A percentile compares a stretch with the other conserved stretches of the same genome.
Evolutionary conservation across 2,329 filamentous ascomycete species (phyloP).

Genomic region (Colletotrichum destructivum): DNA sequence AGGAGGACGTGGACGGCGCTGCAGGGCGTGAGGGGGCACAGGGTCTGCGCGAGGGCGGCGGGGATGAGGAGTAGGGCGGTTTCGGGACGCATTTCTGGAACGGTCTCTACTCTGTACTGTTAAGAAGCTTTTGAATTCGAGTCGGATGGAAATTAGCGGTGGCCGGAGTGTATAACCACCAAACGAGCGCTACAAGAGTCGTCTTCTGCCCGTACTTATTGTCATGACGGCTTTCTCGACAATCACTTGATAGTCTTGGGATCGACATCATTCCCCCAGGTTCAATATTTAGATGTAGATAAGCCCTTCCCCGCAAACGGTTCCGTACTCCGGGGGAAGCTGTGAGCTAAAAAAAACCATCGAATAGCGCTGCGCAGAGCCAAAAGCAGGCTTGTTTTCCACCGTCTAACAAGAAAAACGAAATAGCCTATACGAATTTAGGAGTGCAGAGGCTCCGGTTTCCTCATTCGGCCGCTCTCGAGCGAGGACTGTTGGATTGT

Average conservation of each 20-base stretch:
- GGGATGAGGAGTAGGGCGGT: slow-evolving; percentile 1
- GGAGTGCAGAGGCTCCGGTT: slow-evolving; percentile 10
- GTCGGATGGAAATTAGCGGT: too few relatives aligned
- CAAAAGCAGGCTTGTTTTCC: slow-evolving; percentile 17
- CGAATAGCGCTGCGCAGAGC: not conserved
- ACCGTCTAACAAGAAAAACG: not conserved
- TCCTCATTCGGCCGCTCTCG: slow-evolving; percentile 1
- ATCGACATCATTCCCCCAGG: not conserved
- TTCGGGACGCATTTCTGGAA: slow-evolving; percentile 10
- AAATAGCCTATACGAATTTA: not conserved
- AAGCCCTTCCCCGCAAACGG: slow-evolving; percentile 1
- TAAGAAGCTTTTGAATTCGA: too few relatives aligned
- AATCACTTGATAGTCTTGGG: too few relatives aligned
- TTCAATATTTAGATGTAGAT: not conserved
- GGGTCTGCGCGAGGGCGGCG: slow-evolving; percentile 8
- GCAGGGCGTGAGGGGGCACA: slow-evolving; percentile 18
- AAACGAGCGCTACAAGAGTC: too few relatives aligned
- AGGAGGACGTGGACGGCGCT: slow-evolving; percentile 26
- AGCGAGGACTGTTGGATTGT: too few relatives aligned
- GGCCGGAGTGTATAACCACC: too few relatives aligned
- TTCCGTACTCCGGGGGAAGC: not conserved
- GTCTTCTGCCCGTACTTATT: too few relatives aligned
- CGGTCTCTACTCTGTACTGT: not conserved
- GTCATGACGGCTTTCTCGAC: too few relatives aligned
- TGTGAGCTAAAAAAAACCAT: not conserved